Conservation (phyloP, 208 protist species). For the Sergeia podlipaevii region DNA sequence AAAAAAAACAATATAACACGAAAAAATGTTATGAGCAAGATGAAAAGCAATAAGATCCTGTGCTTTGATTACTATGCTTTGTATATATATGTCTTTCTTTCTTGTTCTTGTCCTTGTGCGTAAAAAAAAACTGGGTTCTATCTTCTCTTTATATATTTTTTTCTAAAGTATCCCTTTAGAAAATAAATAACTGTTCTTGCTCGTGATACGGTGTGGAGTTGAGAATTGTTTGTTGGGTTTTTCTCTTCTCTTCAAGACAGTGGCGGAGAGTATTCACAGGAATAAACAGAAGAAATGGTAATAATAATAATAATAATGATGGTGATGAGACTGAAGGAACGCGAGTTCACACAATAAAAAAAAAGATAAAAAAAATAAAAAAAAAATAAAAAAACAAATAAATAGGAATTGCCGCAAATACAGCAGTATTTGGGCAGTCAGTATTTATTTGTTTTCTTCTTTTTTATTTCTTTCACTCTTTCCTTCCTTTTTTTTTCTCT, state of each 20-base stretch:
- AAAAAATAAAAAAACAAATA: conserved; percentile 2
- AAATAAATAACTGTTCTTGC: too few relatives aligned
- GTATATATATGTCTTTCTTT: conserved; percentile 11
- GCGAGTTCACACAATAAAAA: conserved; percentile 1
- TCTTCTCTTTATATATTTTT: conserved; percentile 4
- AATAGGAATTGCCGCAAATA: background rate
- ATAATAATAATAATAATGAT: conserved; percentile 1
- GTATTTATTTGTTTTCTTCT: too few relatives aligned
- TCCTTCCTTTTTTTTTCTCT: too few relatives aligned
- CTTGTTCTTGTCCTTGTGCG: too few relatives aligned
- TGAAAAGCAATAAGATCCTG: conserved; percentile 6
- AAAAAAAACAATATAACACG: background rate
- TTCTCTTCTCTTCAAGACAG: too few relatives aligned
- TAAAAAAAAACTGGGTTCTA: background rate
- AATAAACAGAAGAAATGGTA: background rate
- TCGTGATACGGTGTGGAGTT: too few relatives aligned
- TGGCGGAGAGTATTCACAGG: conserved; percentile 1
- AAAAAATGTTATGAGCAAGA: conserved; percentile 4
- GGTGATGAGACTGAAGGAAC: background rate
- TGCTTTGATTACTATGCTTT: background rate
- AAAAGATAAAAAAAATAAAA: conserved; percentile 11
- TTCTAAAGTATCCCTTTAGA: conserved; percentile 9
- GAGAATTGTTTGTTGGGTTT: too few relatives aligned
- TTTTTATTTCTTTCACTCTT: too few relatives aligned
- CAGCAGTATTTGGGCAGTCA: background rate